Conservation (phyloP, 768 basidiomycete species). For the Boletus eberwhitei region DNA sequence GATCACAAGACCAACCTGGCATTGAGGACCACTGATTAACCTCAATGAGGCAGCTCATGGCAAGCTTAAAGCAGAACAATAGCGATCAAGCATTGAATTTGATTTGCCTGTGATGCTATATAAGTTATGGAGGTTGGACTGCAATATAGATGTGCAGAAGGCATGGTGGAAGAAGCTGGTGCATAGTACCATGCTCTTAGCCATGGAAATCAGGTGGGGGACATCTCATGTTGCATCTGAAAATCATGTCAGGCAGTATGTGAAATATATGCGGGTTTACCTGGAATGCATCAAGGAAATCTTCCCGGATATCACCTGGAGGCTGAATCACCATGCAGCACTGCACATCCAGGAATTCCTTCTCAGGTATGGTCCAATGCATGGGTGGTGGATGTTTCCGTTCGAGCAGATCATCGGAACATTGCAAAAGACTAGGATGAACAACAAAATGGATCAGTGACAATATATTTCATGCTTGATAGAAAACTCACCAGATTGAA, state of each 20-base stretch:
- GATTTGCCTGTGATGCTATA: constrained; percentile 29
- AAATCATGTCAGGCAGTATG: constrained; percentile 14
- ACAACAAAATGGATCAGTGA: neutral
- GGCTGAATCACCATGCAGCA: constrained; percentile 33
- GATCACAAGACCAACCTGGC: constrained; percentile 11
- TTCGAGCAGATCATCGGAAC: constrained; percentile 29
- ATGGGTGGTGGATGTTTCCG: constrained; percentile 36
- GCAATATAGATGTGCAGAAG: neutral
- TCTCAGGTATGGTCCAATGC: constrained; percentile 29
- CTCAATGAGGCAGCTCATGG: constrained; percentile 25
- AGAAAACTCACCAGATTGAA: neutral
- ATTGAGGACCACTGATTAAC: constrained; percentile 20
- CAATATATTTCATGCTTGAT: too few species aligned
- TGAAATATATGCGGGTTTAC: constrained; percentile 25
- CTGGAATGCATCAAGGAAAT: constrained; percentile 15
- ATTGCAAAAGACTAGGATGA: constrained; percentile 18
- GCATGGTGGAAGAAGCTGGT: constrained; percentile 13
- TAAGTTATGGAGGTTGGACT: constrained; percentile 20
- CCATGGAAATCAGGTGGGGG: too few species aligned
- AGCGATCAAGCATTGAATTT: constrained; percentile 25
- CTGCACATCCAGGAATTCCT: constrained; percentile 31
- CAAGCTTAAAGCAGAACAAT: constrained; percentile 35
- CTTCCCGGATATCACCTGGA: constrained; percentile 16
- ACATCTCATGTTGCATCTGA: constrained; percentile 18
- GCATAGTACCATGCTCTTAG: constrained; percentile 30